These are phyloP conservation scores for Fusarium citri DNA, from an alignment of 2,329 filamentous ascomycete genomes.

Conservation along the genomic window DNA sequence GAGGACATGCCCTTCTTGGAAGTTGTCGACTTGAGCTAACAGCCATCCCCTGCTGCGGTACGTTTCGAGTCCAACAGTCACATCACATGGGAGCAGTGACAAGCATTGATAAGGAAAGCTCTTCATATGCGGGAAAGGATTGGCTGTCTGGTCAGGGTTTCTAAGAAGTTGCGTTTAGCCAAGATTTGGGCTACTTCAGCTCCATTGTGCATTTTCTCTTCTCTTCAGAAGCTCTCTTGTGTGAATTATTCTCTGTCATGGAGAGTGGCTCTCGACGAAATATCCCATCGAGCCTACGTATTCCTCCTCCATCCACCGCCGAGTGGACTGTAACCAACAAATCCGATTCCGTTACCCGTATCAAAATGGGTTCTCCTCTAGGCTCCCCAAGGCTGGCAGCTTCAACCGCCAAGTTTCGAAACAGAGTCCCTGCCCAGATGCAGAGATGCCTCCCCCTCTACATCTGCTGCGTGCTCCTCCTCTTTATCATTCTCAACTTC, in stretches of 20 bases:
- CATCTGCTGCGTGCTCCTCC: conserved; percentile 55
- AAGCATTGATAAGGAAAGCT: conserved; percentile 36
- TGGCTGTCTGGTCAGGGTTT: not conserved
- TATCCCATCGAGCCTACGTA: conserved; percentile 36
- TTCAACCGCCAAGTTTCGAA: conserved; percentile 51
- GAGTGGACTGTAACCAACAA: conserved; percentile 25
- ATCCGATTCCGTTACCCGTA: not conserved
- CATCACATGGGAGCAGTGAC: conserved; percentile 21
- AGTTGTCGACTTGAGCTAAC: conserved; percentile 22
- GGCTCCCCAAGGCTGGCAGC: conserved; percentile 54
- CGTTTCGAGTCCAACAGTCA: conserved; percentile 16
- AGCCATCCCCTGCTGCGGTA: conserved; percentile 14
- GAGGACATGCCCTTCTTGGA: conserved; percentile 37
- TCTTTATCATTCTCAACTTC: conserved; percentile 61
- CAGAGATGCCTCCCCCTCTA: conserved; percentile 61
- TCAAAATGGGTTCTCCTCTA: conserved; percentile 49
- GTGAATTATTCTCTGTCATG: conserved; percentile 33
- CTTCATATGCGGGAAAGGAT: not conserved
- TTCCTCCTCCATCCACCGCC: conserved; percentile 32
- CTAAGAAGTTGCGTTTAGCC: not conserved
- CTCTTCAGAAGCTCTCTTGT: not conserved
- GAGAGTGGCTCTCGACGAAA: conserved; percentile 41
- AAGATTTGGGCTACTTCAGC: not conserved
- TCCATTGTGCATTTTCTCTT: conserved; percentile 6
- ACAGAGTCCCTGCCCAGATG: conserved; percentile 59